A percentile compares a stretch with the other conserved stretches of the same genome.
Evolutionary conservation across 2,329 filamentous ascomycete species (phyloP).

Genomic region (Alternaria sp.): DNA sequence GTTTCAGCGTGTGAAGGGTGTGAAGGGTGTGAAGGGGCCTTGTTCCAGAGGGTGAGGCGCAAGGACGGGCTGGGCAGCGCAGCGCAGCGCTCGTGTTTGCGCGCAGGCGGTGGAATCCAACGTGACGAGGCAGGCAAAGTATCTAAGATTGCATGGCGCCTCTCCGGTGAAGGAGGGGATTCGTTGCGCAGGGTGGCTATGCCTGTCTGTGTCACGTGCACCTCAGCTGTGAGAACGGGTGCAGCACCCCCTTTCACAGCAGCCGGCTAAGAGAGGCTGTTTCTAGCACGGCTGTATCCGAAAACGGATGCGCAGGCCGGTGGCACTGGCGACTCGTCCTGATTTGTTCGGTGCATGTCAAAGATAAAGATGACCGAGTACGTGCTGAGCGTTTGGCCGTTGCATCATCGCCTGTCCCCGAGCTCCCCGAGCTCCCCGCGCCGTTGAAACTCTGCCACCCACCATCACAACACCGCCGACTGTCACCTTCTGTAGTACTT

Average conservation of each 20-base stretch:
- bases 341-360: background rate
- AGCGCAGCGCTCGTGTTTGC: constrained; percentile 5
- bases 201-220: constrained; percentile 2
- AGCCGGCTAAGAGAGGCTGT: constrained; percentile 4
- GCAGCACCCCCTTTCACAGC: constrained; percentile 12
- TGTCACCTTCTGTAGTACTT: background rate
- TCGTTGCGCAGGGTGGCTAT: constrained; percentile 12
- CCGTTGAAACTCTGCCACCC: constrained; percentile 2
- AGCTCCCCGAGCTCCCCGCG: constrained; percentile 7
- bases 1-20: constrained; percentile 47
- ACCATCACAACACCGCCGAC: constrained; percentile 9
- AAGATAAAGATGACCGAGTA: background rate
- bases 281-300: background rate
- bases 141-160: constrained; percentile 6
- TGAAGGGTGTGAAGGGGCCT: constrained; percentile 32
- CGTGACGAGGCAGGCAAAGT: constrained; percentile 3
- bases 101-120: background rate
- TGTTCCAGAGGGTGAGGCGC: constrained; percentile 40
- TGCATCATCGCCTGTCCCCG: constrained; percentile 1
- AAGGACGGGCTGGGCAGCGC: constrained; percentile 18
- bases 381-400: constrained; percentile 5
- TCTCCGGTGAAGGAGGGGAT: background rate
- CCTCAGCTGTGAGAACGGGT: background rate
- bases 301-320: no score
- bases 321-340: background rate